Evolutionary conservation across 768 basidiomycete genomes (phyloP).

Genomic region (Auricularia sp.): DNA sequence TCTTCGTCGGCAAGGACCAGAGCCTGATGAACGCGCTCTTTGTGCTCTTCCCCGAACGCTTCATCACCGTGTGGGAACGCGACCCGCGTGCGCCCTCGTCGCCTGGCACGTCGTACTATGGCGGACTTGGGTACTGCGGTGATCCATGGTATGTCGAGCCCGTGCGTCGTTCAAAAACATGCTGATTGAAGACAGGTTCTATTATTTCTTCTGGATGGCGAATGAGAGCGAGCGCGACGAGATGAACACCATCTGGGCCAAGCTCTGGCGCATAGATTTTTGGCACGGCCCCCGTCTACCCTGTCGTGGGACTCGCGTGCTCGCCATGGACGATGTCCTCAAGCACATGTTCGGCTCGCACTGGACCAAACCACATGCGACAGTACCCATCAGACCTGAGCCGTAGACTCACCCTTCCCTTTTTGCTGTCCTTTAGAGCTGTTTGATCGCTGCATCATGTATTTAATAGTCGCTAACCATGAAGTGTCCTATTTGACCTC

Average conservation of each 20-base stretch:
- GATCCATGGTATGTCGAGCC: background rate
- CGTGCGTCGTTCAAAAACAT: background rate
- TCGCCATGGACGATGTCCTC: background rate
- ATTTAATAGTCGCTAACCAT: too few relatives aligned
- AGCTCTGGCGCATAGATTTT: background rate
- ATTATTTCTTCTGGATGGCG: background rate
- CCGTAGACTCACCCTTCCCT: too few relatives aligned
- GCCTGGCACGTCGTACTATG: background rate
- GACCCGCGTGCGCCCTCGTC: slow-evolving; percentile 11
- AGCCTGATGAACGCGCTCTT: slow-evolving; percentile 41
- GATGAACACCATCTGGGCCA: background rate
- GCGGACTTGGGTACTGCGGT: background rate
- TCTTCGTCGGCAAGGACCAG: slow-evolving; percentile 52
- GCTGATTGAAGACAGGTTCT: background rate
- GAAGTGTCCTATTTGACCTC: too few relatives aligned
- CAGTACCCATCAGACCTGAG: too few relatives aligned
- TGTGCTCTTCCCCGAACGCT: slow-evolving; percentile 35
- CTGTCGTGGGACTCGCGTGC: background rate
- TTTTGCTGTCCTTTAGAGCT: too few relatives aligned
- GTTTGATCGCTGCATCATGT: too few relatives aligned
- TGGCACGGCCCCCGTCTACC: background rate
- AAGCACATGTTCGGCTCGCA: background rate
- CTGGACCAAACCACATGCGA: background rate
- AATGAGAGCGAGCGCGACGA: background rate
- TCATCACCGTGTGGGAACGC: slow-evolving; percentile 34